Evolutionary conservation across 805 yeast genomes (phyloP).

Genomic region (Candida anglica): DNA sequence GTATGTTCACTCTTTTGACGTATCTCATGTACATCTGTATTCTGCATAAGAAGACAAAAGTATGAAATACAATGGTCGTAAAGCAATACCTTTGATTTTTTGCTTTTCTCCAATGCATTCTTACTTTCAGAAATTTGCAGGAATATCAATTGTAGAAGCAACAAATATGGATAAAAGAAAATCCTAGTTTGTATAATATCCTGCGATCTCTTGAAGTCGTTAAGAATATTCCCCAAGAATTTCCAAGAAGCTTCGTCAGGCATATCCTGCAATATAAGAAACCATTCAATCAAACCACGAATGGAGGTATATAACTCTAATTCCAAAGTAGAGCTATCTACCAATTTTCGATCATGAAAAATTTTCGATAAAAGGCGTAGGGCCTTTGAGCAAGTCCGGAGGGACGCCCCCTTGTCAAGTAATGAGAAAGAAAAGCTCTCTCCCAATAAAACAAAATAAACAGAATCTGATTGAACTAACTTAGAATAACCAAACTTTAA

Average conservation of each 20-base stretch:
- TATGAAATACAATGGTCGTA: no score
- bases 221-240: constrained; percentile 9
- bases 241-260: constrained; percentile 16
- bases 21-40: not conserved
- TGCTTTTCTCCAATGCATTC: not conserved
- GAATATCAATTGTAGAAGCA: no score
- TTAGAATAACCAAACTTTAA: constrained; percentile 1
- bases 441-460: constrained; percentile 12
- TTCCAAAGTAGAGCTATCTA: constrained; percentile 1
- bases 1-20: constrained; percentile 5
- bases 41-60: constrained; percentile 2
- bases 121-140: constrained; percentile 5
- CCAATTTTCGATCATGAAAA: constrained; percentile 9
- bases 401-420: constrained; percentile 18
- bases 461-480: not conserved
- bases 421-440: constrained; percentile 20
- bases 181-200: constrained; percentile 4
- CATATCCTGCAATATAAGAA: constrained; percentile 24
- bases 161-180: constrained; percentile 14
- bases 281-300: constrained; percentile 25
- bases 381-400: constrained; percentile 5
- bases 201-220: constrained; percentile 8
- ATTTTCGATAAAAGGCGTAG: constrained; percentile 14
- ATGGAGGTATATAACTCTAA: constrained; percentile 16
- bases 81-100: no score